Evolutionary conservation across 2,329 filamentous ascomycete species (phyloP), one percentile per base, ranked within the genome.

Genomic region (Nemania sp.): DNA sequence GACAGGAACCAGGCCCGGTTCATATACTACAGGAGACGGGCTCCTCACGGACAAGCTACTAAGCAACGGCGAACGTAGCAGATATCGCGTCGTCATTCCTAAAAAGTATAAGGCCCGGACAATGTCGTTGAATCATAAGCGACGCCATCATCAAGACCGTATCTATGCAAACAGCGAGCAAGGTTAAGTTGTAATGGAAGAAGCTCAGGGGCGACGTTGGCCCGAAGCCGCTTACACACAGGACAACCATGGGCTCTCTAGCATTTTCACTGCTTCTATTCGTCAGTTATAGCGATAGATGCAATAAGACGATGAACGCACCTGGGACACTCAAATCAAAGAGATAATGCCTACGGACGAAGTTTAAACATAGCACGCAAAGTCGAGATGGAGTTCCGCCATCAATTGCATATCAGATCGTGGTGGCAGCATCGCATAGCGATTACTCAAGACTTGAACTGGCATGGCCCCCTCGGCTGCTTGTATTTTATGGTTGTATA

Each of bases 401-500:
- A 35, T 11, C 34, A 17, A 54, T 51, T 57, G 52, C 32, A 49
- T 35, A 59, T 45, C 15, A 39, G 45, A 17, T 20, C 21, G n/a
- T 39, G 49, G 15, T 21, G 10, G 35, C 34, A 57, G 45, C 45
- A 40, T 54, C 53, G 40, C 13, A 46, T 13, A 52, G 21, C 1
- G 43, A 29, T 13, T n/a, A 45, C 32, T 15, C 15, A 25, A 52
- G 21, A 18, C 47, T 51, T 47, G 63, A 59, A 54, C 59, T 62
- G 47, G 57, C 60, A 47, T 63, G 63, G 62, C 65, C 18, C 18
- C 34, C 35, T 59, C 66, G 64, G 56, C 57, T 65, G 50, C 49
- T 48, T 56, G 60, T 65, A 63, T 64, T 62, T 59, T 61, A 63
- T 63, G 48, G 54, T 59, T 52, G 62, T 62, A 64, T 54, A 54